A percentile compares a stretch with the other conserved stretches of the same genome.
Evolutionary conservation across 805 yeast genomes (phyloP).

Genomic region (Metschnikowia kunwiensis): DNA sequence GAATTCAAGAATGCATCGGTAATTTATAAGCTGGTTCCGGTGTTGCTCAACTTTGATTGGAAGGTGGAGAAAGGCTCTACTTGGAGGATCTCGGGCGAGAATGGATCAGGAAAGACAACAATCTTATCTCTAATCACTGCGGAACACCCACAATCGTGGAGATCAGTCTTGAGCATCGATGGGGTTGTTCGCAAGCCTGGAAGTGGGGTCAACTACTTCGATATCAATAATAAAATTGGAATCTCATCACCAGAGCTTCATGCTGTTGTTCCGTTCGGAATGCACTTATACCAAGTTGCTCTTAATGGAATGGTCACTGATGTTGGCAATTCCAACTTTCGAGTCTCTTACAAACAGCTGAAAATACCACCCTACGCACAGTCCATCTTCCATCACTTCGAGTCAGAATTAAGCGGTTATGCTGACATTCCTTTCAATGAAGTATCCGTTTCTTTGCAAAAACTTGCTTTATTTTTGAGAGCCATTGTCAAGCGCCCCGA

Average conservation of each 20-base stretch:
- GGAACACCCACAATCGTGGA: conserved; percentile 98
- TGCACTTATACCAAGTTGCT: conserved; percentile 55
- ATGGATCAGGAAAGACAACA: conserved; percentile 94
- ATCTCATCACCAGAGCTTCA: conserved; percentile 91
- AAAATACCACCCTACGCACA: conserved; percentile 16
- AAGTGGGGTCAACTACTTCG: conserved; percentile 64
- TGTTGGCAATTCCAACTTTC: conserved; percentile 58
- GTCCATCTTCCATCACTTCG: conserved; percentile 22
- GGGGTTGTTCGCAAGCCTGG: conserved; percentile 76
- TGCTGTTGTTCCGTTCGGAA: conserved; percentile 64
- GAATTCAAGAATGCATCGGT: conserved; percentile 63
- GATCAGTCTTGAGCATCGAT: conserved; percentile 56
- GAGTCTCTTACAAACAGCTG: conserved; percentile 39
- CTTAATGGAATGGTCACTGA: conserved; percentile 61
- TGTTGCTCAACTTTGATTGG: conserved; percentile 65
- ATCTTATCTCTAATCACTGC: conserved; percentile 79
- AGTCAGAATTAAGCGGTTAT: conserved; percentile 29
- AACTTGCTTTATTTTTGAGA: conserved; percentile 69
- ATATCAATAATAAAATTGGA: conserved; percentile 76
- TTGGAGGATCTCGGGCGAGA: conserved; percentile 87
- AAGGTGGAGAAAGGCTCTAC: conserved; percentile 64
- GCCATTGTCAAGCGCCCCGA: conserved; percentile 77
- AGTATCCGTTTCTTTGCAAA: conserved; percentile 70
- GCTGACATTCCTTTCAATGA: conserved; percentile 48
- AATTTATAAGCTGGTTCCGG: conserved; percentile 57